Conservation (phyloP, 164 flowering plant species). For the Vitis riparia region DNA sequence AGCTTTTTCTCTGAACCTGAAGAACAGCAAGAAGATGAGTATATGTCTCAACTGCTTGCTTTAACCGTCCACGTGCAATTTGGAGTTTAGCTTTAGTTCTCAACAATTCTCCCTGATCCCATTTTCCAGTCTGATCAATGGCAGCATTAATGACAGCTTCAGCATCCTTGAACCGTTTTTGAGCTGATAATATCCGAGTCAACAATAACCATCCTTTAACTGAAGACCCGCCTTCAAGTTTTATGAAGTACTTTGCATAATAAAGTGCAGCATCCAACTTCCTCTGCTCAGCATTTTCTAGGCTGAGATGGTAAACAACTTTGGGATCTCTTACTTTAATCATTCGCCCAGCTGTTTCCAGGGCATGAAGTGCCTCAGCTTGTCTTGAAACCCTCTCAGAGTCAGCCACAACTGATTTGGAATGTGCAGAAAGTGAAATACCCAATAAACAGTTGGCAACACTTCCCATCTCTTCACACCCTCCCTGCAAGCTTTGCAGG, state of each 20-base stretch:
- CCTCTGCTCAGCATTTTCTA: constrained; percentile 88
- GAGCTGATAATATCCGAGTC: constrained; percentile 85
- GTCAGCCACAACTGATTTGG: constrained; percentile 54
- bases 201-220: constrained; percentile 61
- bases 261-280: constrained; percentile 75
- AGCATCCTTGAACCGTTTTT: constrained; percentile 69
- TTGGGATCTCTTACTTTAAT: constrained; percentile 45
- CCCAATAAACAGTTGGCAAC: constrained; percentile 61
- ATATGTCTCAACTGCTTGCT: constrained; percentile 70
- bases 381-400: constrained; percentile 44
- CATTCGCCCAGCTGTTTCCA: constrained; percentile 52
- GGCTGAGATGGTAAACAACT: constrained; percentile 55
- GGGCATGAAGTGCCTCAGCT: constrained; percentile 59
- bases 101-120: constrained; percentile 79
- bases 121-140: constrained; percentile 76
- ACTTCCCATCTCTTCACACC: constrained; percentile 46
- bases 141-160: constrained; percentile 75
- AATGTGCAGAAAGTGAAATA: constrained; percentile 49
- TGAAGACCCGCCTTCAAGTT: constrained; percentile 60
- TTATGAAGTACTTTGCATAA: constrained; percentile 69
- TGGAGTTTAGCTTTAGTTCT: constrained; percentile 82
- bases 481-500: constrained; percentile 28
- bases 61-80: constrained; percentile 65
- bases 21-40: constrained; percentile 80
- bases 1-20: constrained; percentile 69